Evolutionary conservation across 441 rosid genomes (phyloP).

Genomic region (Gossypium davidsonii): DNA sequence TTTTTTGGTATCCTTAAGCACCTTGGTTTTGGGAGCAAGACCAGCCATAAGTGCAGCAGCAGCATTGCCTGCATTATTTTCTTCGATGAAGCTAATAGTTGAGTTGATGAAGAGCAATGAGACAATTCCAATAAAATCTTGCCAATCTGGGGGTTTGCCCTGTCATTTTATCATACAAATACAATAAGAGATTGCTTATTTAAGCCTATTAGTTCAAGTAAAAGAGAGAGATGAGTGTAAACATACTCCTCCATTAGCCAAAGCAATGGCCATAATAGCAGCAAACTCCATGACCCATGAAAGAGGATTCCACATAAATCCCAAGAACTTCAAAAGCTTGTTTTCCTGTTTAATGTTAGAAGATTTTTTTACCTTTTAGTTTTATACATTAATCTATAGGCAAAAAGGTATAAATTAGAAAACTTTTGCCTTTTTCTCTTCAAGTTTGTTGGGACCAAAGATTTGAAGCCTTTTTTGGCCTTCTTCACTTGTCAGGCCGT

Average conservation of each 20-base stretch:
- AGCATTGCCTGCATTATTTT: conserved; percentile 71
- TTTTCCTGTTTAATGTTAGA: conserved; percentile 7
- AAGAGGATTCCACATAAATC: conserved; percentile 57
- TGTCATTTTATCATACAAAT: conserved; percentile 22
- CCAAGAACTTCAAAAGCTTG: conserved; percentile 26
- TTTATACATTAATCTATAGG: not conserved
- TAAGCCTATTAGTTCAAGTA: not conserved
- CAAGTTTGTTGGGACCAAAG: conserved; percentile 48
- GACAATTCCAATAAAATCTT: conserved; percentile 60
- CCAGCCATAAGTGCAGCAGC: conserved; percentile 82
- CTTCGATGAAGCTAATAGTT: conserved; percentile 68
- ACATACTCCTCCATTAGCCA: conserved; percentile 44
- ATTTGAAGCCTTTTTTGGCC: conserved; percentile 36
- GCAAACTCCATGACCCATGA: conserved; percentile 54
- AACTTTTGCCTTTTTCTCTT: conserved; percentile 35
- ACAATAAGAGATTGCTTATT: not conserved
- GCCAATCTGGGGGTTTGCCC: conserved; percentile 84
- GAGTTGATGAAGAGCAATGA: conserved; percentile 58
- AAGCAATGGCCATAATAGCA: conserved; percentile 43
- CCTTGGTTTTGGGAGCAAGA: conserved; percentile 70
- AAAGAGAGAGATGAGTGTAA: not conserved
- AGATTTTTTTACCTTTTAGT: not conserved
- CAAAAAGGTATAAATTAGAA: not conserved
- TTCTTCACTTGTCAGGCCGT: conserved; percentile 35
- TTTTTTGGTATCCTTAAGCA: conserved; percentile 5